Conservation (phyloP, 2,329 filamentous ascomycete genomes). For the Pseudogymnoascus sp. region DNA sequence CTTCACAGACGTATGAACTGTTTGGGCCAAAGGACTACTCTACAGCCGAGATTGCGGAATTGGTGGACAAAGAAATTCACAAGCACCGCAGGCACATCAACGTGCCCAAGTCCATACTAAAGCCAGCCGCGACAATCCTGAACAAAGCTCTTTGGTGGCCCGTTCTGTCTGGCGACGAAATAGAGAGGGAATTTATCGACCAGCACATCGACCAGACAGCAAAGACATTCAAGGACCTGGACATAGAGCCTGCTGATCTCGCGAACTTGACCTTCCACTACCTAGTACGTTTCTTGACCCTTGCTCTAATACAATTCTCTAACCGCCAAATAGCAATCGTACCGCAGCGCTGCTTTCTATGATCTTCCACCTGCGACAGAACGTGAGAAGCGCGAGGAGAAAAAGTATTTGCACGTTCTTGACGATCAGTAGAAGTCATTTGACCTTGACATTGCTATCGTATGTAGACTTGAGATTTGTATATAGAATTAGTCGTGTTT, state of each 20-base stretch:
- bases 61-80: constrained; percentile 88
- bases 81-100: constrained; percentile 88
- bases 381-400: constrained; percentile 88
- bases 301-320: constrained; percentile 20
- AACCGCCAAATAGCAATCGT: constrained; percentile 62
- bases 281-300: constrained; percentile 52
- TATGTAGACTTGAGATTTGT: constrained; percentile 8
- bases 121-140: constrained; percentile 63
- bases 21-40: constrained; percentile 92
- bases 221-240: constrained; percentile 92
- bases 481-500: constrained; percentile 8
- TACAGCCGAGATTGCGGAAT: constrained; percentile 72
- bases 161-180: constrained; percentile 69
- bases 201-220: constrained; percentile 83
- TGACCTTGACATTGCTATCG: not conserved
- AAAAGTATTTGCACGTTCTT: constrained; percentile 91
- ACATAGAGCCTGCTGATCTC: constrained; percentile 81
- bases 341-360: constrained; percentile 80
- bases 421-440: constrained; percentile 62
- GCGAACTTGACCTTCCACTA: constrained; percentile 88
- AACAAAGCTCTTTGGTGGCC: constrained; percentile 90
- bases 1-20: constrained; percentile 85
- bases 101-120: constrained; percentile 70
- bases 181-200: constrained; percentile 89
- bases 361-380: constrained; percentile 92